These are phyloP conservation scores for Alternaria sp. DNA, from an alignment of 2,329 filamentous ascomycete genomes.

Conservation along the genomic window DNA sequence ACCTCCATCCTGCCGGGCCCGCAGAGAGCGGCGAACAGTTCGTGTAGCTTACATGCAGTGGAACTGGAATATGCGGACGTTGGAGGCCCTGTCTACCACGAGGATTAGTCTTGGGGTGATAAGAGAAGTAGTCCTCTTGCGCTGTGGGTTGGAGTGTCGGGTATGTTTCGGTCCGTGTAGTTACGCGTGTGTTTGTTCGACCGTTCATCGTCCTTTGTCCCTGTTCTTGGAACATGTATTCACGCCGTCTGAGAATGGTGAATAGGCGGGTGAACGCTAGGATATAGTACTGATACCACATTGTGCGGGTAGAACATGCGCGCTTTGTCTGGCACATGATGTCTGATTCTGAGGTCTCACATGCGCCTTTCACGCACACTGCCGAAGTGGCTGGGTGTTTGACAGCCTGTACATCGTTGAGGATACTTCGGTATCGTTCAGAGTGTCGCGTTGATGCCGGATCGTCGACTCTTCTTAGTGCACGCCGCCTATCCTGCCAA, in stretches of 20 bases:
- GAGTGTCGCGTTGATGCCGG: not conserved
- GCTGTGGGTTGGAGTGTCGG: not conserved
- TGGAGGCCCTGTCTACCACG: not conserved
- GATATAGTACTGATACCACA: not conserved
- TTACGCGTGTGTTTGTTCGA: not conserved
- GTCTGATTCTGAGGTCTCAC: not conserved
- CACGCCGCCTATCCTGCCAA: conserved; percentile 1
- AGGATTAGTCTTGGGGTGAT: not conserved
- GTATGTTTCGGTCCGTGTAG: not conserved
- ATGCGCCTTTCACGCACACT: not conserved
- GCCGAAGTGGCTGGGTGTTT: not conserved
- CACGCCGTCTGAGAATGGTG: not conserved
- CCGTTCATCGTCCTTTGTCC: not conserved
- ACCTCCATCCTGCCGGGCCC: conserved; percentile 8
- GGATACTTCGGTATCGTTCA: not conserved
- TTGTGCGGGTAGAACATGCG: not conserved
- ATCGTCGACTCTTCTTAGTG: not conserved
- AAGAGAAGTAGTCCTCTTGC: not conserved
- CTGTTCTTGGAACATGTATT: not conserved
- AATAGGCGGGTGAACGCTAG: not conserved
- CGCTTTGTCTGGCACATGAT: not conserved
- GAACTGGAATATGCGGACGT: not conserved
- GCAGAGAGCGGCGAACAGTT: not conserved
- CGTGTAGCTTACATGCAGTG: not conserved
- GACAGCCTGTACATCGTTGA: not conserved